Evolutionary conservation across 805 yeast species (phyloP), one percentile per base, ranked within the genome.

Genomic region (Nakazawaea populi): DNA sequence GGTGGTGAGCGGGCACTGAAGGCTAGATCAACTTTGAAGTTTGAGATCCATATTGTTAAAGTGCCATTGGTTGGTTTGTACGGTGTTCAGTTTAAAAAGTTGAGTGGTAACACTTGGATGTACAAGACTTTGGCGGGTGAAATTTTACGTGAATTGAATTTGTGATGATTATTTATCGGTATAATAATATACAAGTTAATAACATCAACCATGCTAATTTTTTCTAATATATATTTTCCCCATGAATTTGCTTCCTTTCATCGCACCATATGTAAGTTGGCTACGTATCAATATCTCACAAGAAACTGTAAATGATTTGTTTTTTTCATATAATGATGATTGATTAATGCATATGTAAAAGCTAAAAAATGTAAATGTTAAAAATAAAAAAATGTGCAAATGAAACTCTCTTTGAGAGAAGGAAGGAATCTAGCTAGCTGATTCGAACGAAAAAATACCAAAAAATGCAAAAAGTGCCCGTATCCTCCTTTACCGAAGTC

Each of bases 81-180:
- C 57, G 98, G 98, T 67, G 91, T 91, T 45, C 97, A 92, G 66
- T 90, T 91, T 73, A 92, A 92, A 75, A 91, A 91, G 65, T 77
- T 91, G 32, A 77, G 87, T 52, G 98, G 98, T 61, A 90, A 92
- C 65, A 89, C 96, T 1, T 91, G 97, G 97, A 80, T 86, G 70
- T 91, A 91, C 70, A 91, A 92, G 72, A 84, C 90, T 8, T 73
- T 91, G 62, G 97, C 97, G 1, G 83, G 92, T 49, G 89, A 84
- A 64, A 86, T 91, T 46, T 77, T 91, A 66, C 76, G 76, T 53
- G 87, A 86, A 57, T 73, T 88, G 64, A 83, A 85, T 55, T 70
- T 87, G 56, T 87, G 64, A 67, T 48, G 4, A 34, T 12, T 36
- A 12, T 34, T 12, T 10, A 10, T 34, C 3, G 24, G 24, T 34